phyloP scores from a whole-genome alignment of 108 stramenopile species.

The Chaetoceros tenuissimus region DNA sequence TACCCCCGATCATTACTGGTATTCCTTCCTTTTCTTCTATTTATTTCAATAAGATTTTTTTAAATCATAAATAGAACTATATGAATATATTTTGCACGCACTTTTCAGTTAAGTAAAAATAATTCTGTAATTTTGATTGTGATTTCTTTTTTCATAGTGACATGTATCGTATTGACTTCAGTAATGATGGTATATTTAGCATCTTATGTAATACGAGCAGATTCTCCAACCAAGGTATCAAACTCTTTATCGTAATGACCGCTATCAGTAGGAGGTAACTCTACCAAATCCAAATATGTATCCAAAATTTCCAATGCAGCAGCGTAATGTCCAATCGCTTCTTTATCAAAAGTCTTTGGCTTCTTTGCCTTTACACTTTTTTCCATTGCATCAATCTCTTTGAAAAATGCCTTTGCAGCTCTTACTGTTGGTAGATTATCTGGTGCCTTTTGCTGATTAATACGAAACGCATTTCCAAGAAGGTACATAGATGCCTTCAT shows the following conservation, averaged over 20 bases:
- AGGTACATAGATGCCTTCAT: conserved; percentile 78
- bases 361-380: conserved; percentile 39
- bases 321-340: conserved; percentile 35
- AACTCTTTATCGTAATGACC: conserved; percentile 76
- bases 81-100: too few relatives aligned
- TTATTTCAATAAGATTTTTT: too few relatives aligned
- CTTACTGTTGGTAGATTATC: conserved; percentile 81
- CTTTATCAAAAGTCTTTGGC: conserved; percentile 26
- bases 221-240: conserved; percentile 44
- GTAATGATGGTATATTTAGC: conserved; percentile 1
- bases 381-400: conserved; percentile 70
- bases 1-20: too few relatives aligned
- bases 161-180: too few relatives aligned
- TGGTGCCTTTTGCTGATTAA: conserved; percentile 82
- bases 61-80: too few relatives aligned
- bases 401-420: conserved; percentile 81
- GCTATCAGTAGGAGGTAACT: conserved; percentile 75
- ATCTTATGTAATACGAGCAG: conserved; percentile 56
- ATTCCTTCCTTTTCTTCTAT: too few relatives aligned
- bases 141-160: too few relatives aligned
- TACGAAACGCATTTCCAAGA: conserved; percentile 80
- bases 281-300: conserved; percentile 75
- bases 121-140: too few relatives aligned
- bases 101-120: too few relatives aligned
- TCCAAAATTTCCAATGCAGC: conserved; percentile 63